Evolutionary conservation across 129 eudicot species (phyloP).

Genomic region (Ambrosia artemisiifolia): DNA sequence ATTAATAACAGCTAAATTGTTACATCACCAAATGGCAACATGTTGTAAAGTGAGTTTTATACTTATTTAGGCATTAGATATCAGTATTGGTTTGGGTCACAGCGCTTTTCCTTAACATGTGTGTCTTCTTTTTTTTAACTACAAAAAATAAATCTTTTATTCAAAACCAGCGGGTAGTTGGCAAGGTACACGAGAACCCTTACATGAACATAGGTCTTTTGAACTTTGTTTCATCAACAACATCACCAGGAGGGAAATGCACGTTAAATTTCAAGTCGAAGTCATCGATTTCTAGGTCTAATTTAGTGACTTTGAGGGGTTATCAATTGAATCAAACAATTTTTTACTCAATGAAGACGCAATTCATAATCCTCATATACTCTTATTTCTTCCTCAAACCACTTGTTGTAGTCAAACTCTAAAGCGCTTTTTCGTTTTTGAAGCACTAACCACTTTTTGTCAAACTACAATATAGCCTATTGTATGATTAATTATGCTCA

Average conservation of each 20-base stretch:
- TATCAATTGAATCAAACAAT: slow-evolving; percentile 60
- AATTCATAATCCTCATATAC: slow-evolving; percentile 57
- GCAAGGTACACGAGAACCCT: too few species aligned
- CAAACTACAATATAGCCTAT: slow-evolving; percentile 85
- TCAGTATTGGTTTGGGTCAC: too few species aligned
- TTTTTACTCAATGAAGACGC: slow-evolving; percentile 57
- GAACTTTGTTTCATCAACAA: too few species aligned
- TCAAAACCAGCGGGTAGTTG: too few species aligned
- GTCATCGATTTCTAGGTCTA: slow-evolving; percentile 93
- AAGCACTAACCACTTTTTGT: slow-evolving; percentile 82
- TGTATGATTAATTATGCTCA: slow-evolving; percentile 84
- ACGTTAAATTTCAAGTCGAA: slow-evolving; percentile 85
- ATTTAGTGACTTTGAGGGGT: slow-evolving; percentile 74
- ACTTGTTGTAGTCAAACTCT: slow-evolving; percentile 55
- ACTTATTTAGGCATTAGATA: too few species aligned
- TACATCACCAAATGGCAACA: too few species aligned
- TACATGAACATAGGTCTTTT: slow-evolving; percentile 98
- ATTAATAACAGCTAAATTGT: too few species aligned
- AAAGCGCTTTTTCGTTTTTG: slow-evolving; percentile 90
- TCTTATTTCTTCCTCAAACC: slow-evolving; percentile 72
- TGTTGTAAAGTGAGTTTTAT: too few species aligned
- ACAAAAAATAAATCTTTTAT: too few species aligned
- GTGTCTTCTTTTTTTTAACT: too few species aligned
- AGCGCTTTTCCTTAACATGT: too few species aligned
- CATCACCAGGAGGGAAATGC: slow-evolving; percentile 90